Conservation (phyloP, 2,329 filamentous ascomycete species). For the Cladosporium sp. region DNA sequence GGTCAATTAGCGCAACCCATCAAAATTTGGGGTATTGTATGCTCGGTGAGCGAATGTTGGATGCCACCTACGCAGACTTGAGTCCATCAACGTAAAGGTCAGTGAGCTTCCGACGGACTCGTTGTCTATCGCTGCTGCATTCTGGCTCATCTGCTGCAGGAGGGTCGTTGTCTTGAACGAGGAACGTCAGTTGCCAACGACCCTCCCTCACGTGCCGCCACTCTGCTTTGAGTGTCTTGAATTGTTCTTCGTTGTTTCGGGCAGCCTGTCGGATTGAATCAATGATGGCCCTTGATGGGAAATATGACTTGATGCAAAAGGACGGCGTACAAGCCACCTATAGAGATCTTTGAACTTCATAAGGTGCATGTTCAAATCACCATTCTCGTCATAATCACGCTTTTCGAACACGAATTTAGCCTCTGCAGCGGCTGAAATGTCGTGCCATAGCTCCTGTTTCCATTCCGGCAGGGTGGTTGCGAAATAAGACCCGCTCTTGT, state of each 20-base stretch:
- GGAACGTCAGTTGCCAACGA: conserved; percentile 1
- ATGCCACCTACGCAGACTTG: not conserved
- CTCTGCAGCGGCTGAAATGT: not conserved
- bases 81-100: not conserved
- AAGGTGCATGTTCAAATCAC: not conserved
- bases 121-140: not conserved
- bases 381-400: not conserved
- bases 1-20: not conserved
- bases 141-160: not conserved
- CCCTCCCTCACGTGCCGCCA: not conserved
- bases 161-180: not conserved
- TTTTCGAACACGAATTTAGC: not conserved
- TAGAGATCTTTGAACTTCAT: conserved; percentile 1
- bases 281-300: no score
- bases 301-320: no score
- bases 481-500: not conserved
- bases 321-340: conserved; percentile 1
- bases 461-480: not conserved
- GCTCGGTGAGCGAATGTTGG: not conserved
- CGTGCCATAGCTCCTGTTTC: conserved; percentile 1
- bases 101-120: not conserved
- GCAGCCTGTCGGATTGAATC: not conserved
- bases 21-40: no score
- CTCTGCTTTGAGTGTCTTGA: not conserved
- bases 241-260: not conserved